Conservation (phyloP, 1,284 basidiomycete species). For the Malassezia caprae region DNA sequence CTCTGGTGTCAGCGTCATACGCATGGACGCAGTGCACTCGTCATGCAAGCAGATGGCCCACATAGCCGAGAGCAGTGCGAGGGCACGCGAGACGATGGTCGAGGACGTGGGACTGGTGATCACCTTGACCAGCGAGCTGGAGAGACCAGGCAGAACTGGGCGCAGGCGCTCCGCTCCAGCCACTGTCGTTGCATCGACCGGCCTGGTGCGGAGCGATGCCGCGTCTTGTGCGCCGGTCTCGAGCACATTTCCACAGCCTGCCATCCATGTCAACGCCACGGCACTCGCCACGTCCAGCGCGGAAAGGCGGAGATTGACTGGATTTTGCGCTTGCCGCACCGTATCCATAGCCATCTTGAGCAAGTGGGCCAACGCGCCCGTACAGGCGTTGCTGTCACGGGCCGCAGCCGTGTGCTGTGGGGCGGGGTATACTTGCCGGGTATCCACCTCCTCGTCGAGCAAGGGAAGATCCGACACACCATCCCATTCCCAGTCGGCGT, state of each 20-base stretch:
- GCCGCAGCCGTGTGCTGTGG: not conserved
- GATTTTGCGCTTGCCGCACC: not conserved
- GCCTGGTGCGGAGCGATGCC: not conserved
- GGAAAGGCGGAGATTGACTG: not conserved
- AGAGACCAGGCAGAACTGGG: constrained; percentile 9
- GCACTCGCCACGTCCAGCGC: constrained; percentile 1
- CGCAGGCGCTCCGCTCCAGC: not conserved
- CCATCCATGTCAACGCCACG: constrained; percentile 8
- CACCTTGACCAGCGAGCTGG: constrained; percentile 9
- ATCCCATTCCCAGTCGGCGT: constrained; percentile 42
- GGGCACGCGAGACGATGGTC: constrained; percentile 1
- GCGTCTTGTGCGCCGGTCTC: not conserved
- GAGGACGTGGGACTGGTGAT: not conserved
- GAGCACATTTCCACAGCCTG: not conserved
- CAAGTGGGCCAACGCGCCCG: constrained; percentile 12
- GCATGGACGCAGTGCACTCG: not conserved
- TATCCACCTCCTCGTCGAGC: constrained; percentile 22
- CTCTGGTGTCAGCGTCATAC: not conserved
- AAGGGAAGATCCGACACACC: constrained; percentile 35
- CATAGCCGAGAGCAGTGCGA: constrained; percentile 1
- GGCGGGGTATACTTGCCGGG: constrained; percentile 9
- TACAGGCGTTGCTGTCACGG: not conserved
- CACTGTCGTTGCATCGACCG: not conserved
- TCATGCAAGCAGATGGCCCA: constrained; percentile 10
- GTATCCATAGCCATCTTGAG: constrained; percentile 14